Percentiles rank a stretch among this genome's conserved stretches.
Conservation (phyloP, 2,329 filamentous ascomycete species). For the Apiospora rasikravindrae region DNA sequence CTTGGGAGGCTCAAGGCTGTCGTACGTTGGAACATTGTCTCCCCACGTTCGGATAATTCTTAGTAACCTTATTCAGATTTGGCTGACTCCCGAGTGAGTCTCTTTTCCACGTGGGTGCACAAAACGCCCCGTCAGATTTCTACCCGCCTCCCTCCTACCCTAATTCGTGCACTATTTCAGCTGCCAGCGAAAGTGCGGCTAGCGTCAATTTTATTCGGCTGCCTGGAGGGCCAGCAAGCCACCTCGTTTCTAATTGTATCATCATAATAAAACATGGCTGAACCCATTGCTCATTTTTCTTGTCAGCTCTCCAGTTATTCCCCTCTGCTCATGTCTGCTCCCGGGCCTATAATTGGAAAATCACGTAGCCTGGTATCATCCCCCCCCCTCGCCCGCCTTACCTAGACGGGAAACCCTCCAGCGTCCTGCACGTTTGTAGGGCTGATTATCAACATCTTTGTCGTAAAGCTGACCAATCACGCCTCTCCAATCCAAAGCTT, state of each 20-base stretch:
- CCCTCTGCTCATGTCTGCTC: not conserved
- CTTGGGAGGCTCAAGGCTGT: not conserved
- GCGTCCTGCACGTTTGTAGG: not conserved
- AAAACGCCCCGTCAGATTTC: not conserved
- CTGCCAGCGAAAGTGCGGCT: not conserved
- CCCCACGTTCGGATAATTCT: not conserved
- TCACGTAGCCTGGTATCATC: not conserved
- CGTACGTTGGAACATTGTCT: not conserved
- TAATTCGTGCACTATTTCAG: not conserved
- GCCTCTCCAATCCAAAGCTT: not conserved
- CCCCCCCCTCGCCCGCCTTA: not conserved
- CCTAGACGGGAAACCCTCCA: not conserved
- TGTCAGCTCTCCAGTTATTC: slow-evolving; percentile 5
- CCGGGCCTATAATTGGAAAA: slow-evolving; percentile 13
- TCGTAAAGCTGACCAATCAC: slow-evolving; percentile 11
- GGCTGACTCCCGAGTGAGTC: not conserved
- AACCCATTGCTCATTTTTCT: not conserved
- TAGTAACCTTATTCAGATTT: not conserved
- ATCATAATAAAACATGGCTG: not conserved
- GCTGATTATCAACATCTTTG: slow-evolving; percentile 13
- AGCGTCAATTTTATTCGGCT: not conserved
- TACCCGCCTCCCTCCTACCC: not conserved
- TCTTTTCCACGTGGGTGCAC: not conserved
- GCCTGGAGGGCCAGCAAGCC: slow-evolving; percentile 1
- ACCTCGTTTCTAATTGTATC: not conserved